A percentile compares a stretch with the other conserved stretches of the same genome.
Conservation (phyloP, 192 early-diverging fungal species). For the Podila verticillata region DNA sequence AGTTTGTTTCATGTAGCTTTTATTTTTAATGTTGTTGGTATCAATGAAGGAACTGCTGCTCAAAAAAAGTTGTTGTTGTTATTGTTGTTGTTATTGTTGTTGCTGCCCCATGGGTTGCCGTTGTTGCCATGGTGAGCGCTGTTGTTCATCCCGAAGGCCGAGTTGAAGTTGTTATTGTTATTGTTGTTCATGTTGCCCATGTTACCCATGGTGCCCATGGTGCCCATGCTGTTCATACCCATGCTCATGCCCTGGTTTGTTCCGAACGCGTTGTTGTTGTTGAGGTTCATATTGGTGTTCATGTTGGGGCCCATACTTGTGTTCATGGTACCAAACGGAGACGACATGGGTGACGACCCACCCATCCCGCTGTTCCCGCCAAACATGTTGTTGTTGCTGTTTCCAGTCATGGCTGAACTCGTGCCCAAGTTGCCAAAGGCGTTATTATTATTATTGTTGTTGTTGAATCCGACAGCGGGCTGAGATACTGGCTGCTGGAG, state of each 20-base stretch:
- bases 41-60: too few relatives aligned
- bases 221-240: slow-evolving; percentile 3
- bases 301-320: slow-evolving; percentile 2
- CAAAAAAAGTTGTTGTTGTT: slow-evolving; percentile 26
- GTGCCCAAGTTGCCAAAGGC: slow-evolving; percentile 10
- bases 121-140: slow-evolving; percentile 16
- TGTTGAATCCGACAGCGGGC: slow-evolving; percentile 4
- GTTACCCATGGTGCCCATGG: slow-evolving; percentile 8
- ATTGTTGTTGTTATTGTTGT: slow-evolving; percentile 35
- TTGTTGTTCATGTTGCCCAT: slow-evolving; percentile 5
- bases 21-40: neutral
- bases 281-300: slow-evolving; percentile 3
- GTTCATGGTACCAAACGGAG: neutral
- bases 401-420: slow-evolving; percentile 10
- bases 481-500: neutral
- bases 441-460: slow-evolving; percentile 12
- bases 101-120: slow-evolving; percentile 22
- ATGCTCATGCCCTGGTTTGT: slow-evolving; percentile 17
- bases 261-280: slow-evolving; percentile 11
- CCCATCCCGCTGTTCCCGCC: neutral
- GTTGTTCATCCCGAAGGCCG: slow-evolving; percentile 35
- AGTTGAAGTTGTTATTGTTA: slow-evolving; percentile 19
- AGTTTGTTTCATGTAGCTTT: neutral
- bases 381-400: slow-evolving; percentile 32
- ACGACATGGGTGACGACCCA: slow-evolving; percentile 12